Conservation (phyloP, 2,329 filamentous ascomycete genomes). For the Myriosclerotinia curreyana region DNA sequence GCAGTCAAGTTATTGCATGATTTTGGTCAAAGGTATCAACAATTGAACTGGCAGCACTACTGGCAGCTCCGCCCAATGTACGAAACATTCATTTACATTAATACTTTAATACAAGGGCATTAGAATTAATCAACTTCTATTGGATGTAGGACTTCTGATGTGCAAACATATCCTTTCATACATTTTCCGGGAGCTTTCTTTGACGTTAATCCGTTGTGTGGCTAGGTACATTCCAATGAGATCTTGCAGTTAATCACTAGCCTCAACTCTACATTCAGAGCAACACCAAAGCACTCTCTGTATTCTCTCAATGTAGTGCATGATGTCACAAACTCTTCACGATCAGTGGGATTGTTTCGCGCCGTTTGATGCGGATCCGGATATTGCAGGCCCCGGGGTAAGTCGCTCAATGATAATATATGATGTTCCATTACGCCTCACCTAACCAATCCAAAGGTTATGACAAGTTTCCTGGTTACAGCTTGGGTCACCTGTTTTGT, state of each 20-base stretch:
- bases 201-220: neutral
- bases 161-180: neutral
- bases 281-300: neutral
- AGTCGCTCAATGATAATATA: neutral
- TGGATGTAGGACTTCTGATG: neutral
- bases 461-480: constrained; percentile 23
- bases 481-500: constrained; percentile 25
- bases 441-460: constrained; percentile 21
- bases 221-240: constrained; percentile 12
- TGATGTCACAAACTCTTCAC: neutral
- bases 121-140: neutral
- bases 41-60: too few relatives aligned
- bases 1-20: too few relatives aligned
- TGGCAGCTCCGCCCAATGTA: too few relatives aligned
- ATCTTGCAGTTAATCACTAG: neutral
- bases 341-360: constrained; percentile 16
- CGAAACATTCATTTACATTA: too few relatives aligned
- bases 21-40: too few relatives aligned
- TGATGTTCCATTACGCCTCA: neutral
- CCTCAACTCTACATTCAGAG: neutral
- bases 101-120: neutral
- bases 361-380: constrained; percentile 22
- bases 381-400: constrained; percentile 26
- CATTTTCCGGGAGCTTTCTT: neutral
- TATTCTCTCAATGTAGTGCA: neutral